phyloP scores from a whole-genome alignment of 2,329 filamentous ascomycete species.

The Graphium sp. region DNA sequence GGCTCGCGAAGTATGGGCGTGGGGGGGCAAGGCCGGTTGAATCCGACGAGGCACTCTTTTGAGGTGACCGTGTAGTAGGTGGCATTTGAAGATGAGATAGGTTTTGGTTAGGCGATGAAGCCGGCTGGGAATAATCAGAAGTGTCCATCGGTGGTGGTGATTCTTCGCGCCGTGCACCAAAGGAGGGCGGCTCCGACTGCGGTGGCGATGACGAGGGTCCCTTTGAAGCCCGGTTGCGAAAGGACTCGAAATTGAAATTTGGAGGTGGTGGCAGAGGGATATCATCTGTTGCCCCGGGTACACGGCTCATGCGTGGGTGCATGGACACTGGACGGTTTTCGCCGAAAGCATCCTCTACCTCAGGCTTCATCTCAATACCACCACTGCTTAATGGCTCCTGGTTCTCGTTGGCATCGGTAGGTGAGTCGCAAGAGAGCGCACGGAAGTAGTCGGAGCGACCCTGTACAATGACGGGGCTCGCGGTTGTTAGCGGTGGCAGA shows the following conservation, averaged over 20 bases:
- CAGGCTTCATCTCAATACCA: slow-evolving; percentile 31
- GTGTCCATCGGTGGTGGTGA: slow-evolving; percentile 22
- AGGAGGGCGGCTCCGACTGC: slow-evolving; percentile 10
- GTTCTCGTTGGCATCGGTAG: slow-evolving; percentile 17
- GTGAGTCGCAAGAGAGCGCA: slow-evolving; percentile 48
- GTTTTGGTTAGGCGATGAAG: slow-evolving; percentile 9
- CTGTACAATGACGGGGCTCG: slow-evolving; percentile 61
- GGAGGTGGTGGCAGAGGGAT: slow-evolving; percentile 1
- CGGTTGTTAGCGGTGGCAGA: slow-evolving; percentile 65
- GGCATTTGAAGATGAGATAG: slow-evolving; percentile 17
- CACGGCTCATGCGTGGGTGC: slow-evolving; percentile 56
- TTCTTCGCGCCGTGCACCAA: slow-evolving; percentile 38
- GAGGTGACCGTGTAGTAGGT: slow-evolving; percentile 13
- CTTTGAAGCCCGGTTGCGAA: too few species aligned
- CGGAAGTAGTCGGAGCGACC: slow-evolving; percentile 70
- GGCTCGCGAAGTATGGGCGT: slow-evolving; percentile 27
- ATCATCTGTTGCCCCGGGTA: slow-evolving; percentile 28
- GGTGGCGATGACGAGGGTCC: not conserved
- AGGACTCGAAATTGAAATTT: not conserved
- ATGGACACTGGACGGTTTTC: slow-evolving; percentile 51
- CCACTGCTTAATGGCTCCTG: slow-evolving; percentile 8
- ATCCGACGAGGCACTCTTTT: slow-evolving; percentile 28
- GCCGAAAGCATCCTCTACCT: slow-evolving; percentile 39
- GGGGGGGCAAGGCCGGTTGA: slow-evolving; percentile 33
- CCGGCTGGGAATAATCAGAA: not conserved